Conservation (phyloP, 192 early-diverging fungal genomes). For the Phlyctochytrium planicorne region DNA sequence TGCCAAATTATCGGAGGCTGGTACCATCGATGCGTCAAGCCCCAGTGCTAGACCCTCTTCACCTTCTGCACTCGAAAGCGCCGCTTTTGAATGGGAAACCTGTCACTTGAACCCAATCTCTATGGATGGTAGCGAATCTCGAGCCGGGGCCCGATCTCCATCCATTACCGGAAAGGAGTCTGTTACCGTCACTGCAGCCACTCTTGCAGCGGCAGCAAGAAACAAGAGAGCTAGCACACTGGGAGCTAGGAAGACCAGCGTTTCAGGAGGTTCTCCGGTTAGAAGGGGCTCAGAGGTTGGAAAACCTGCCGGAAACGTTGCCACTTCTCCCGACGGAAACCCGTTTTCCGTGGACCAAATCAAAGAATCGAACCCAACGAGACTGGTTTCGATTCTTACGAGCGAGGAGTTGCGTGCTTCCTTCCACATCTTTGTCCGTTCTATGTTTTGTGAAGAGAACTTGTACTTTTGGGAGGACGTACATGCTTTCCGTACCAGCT, state of each 20-base stretch:
- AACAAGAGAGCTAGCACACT: background rate
- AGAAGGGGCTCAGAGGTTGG: background rate
- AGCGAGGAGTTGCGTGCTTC: conserved; percentile 49
- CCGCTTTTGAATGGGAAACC: conserved; percentile 18
- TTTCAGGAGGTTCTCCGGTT: background rate
- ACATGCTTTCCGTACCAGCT: conserved; percentile 46
- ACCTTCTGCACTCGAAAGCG: background rate
- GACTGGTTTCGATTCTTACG: conserved; percentile 62
- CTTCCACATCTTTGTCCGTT: conserved; percentile 64
- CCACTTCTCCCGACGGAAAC: background rate
- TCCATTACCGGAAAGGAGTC: background rate
- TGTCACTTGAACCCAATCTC: conserved; percentile 26
- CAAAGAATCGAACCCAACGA: conserved; percentile 49
- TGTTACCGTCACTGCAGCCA: background rate
- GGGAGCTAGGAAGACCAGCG: background rate
- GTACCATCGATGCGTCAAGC: background rate
- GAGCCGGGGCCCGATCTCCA: background rate
- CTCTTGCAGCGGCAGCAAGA: background rate
- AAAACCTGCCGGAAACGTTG: background rate
- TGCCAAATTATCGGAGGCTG: background rate
- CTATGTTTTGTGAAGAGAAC: conserved; percentile 74
- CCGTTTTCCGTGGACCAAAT: conserved; percentile 1
- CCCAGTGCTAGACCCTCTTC: background rate
- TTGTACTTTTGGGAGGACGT: conserved; percentile 68
- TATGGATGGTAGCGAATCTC: conserved; percentile 17